Percentiles rank a stretch among this genome's conserved stretches.
phyloP scores from a whole-genome alignment of 257 asterid species.

The Ligustrum vulgare region DNA sequence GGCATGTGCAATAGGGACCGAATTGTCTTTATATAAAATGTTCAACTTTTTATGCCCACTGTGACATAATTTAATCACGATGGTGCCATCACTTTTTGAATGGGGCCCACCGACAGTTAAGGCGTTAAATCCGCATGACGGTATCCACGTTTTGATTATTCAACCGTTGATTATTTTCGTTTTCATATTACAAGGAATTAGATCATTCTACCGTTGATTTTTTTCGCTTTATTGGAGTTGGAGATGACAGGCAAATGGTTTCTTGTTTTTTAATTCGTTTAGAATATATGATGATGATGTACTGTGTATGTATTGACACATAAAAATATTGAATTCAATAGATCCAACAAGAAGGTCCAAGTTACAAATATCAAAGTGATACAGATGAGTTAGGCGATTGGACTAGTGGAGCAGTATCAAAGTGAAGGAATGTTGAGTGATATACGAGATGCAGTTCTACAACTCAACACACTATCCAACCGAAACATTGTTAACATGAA shows the following conservation, averaged over 20 bases:
- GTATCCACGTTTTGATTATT: conserved; percentile 39
- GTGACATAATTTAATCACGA: conserved; percentile 35
- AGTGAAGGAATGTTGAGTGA: no score
- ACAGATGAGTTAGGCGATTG: no score
- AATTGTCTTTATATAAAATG: conserved; percentile 23
- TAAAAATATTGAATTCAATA: no score
- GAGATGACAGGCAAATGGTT: not conserved
- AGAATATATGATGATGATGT: no score
- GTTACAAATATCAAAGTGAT: no score
- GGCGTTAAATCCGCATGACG: conserved; percentile 74
- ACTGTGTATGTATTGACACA: no score
- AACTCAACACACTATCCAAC: no score
- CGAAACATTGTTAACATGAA: no score
- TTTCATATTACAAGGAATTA: conserved; percentile 26
- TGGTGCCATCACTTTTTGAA: conserved; percentile 33
- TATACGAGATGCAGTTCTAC: no score
- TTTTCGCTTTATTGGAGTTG: conserved; percentile 29
- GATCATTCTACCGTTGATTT: conserved; percentile 37
- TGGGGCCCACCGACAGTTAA: conserved; percentile 69
- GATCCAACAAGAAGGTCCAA: no score
- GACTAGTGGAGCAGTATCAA: no score
- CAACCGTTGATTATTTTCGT: conserved; percentile 32
- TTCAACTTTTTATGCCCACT: conserved; percentile 23
- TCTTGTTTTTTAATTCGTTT: no score
- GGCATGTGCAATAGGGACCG: conserved; percentile 21